These are phyloP conservation scores for Alternaria brassicae DNA, from an alignment of 2,329 filamentous ascomycete species.

Conservation along the genomic window DNA sequence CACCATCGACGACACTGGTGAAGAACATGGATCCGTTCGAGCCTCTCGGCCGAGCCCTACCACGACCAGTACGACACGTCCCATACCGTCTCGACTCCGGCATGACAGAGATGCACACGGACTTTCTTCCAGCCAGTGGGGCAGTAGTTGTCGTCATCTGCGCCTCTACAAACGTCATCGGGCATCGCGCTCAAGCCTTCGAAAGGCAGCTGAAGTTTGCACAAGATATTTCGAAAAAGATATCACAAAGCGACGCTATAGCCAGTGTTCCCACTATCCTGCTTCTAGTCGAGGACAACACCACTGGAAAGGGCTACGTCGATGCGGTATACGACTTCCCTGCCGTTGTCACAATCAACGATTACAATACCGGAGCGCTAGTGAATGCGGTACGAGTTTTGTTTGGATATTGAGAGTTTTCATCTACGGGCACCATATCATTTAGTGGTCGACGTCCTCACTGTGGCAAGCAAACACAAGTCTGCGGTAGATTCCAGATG, in stretches of 20 bases:
- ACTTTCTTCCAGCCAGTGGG: conserved; percentile 67
- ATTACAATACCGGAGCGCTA: conserved; percentile 40
- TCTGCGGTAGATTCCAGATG: too few relatives aligned
- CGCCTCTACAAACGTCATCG: conserved; percentile 37
- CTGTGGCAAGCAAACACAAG: not conserved
- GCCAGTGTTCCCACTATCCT: conserved; percentile 34
- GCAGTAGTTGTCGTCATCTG: conserved; percentile 66
- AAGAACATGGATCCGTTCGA: conserved; percentile 73
- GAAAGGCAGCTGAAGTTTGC: conserved; percentile 44
- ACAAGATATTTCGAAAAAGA: conserved; percentile 26
- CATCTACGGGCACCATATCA: not conserved
- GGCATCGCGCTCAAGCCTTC: conserved; percentile 32
- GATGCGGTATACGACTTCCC: conserved; percentile 37
- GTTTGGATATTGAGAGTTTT: conserved; percentile 26
- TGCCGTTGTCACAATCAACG: conserved; percentile 34
- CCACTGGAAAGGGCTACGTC: conserved; percentile 23
- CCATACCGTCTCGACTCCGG: conserved; percentile 71
- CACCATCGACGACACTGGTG: conserved; percentile 40
- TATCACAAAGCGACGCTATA: conserved; percentile 22
- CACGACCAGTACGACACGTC: conserved; percentile 70
- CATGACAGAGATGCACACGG: conserved; percentile 68
- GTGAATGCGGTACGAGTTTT: conserved; percentile 34
- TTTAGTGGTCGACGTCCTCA: fast-evolving
- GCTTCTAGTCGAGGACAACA: conserved; percentile 35
- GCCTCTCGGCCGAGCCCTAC: conserved; percentile 69